Percentiles rank a stretch among this genome's conserved stretches.
These are phyloP conservation scores for Avicennia marina DNA, from an alignment of 257 asterid genomes.

Conservation along the genomic window DNA sequence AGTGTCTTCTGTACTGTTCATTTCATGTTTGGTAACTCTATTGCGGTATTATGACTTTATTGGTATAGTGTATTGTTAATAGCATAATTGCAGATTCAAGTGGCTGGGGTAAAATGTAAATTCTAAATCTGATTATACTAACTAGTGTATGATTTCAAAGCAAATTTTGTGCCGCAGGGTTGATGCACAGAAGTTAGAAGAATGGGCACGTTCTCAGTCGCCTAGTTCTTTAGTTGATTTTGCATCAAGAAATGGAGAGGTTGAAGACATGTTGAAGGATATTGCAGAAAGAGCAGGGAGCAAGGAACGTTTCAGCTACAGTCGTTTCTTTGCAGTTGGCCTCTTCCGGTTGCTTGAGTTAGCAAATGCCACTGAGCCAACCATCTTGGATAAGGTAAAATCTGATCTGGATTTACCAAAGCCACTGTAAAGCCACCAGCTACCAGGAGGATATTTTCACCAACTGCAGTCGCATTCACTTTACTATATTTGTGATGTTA, in stretches of 20 bases:
- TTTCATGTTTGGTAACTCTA: no score
- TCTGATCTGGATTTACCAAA: not conserved
- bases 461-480: no score
- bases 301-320: slow-evolving; percentile 68
- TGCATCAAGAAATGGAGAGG: slow-evolving; percentile 79
- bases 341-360: slow-evolving; percentile 92
- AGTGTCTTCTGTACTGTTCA: no score
- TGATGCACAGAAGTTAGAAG: slow-evolving; percentile 90
- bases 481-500: no score
- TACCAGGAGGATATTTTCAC: no score
- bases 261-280: slow-evolving; percentile 64
- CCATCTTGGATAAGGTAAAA: slow-evolving; percentile 69
- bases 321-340: slow-evolving; percentile 92
- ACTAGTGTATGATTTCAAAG: not conserved
- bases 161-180: slow-evolving; percentile 32
- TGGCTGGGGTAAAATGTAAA: not conserved
- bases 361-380: slow-evolving; percentile 82
- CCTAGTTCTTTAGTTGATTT: slow-evolving; percentile 65
- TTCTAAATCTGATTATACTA: not conserved
- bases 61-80: not conserved
- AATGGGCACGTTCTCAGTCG: slow-evolving; percentile 78
- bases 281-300: slow-evolving; percentile 80
- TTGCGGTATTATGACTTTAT: not conserved
- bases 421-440: not conserved
- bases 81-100: not conserved